These are phyloP conservation scores for Colletotrichum acutatum DNA, from an alignment of 2,329 filamentous ascomycete species.

Conservation along the genomic window DNA sequence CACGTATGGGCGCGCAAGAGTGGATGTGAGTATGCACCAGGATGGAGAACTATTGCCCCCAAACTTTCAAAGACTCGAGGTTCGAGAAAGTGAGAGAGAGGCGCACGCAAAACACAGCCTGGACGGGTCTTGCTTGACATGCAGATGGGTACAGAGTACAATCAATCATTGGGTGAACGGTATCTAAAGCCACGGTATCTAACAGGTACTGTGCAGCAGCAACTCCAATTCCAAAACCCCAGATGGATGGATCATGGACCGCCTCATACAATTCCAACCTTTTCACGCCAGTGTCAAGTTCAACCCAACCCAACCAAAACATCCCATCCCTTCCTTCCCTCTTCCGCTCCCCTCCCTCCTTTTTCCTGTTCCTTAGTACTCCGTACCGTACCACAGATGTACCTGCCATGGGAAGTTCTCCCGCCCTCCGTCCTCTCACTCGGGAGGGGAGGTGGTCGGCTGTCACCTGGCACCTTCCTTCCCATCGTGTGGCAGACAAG, in stretches of 20 bases:
- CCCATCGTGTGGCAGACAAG: constrained; percentile 23
- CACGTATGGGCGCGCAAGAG: constrained; percentile 23
- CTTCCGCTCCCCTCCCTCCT: background rate
- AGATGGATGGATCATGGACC: background rate
- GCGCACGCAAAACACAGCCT: constrained; percentile 21
- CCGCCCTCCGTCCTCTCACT: background rate
- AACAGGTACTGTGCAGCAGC: background rate
- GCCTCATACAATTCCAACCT: background rate
- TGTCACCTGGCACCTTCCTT: background rate
- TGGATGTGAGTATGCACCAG: background rate
- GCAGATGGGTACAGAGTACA: background rate
- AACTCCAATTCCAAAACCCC: background rate
- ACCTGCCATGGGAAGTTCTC: background rate
- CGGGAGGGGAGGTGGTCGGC: background rate
- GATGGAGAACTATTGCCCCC: background rate
- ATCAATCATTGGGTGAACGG: too few species aligned
- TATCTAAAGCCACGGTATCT: background rate
- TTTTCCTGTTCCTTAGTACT: background rate
- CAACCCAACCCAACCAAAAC: background rate
- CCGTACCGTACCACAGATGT: too few species aligned
- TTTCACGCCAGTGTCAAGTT: background rate
- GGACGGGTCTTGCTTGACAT: background rate
- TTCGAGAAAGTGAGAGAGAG: background rate
- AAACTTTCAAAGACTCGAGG: too few species aligned
- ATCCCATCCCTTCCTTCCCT: background rate